phyloP scores from a whole-genome alignment of 306 rosid species.

The Styphnolobium japonicum region DNA sequence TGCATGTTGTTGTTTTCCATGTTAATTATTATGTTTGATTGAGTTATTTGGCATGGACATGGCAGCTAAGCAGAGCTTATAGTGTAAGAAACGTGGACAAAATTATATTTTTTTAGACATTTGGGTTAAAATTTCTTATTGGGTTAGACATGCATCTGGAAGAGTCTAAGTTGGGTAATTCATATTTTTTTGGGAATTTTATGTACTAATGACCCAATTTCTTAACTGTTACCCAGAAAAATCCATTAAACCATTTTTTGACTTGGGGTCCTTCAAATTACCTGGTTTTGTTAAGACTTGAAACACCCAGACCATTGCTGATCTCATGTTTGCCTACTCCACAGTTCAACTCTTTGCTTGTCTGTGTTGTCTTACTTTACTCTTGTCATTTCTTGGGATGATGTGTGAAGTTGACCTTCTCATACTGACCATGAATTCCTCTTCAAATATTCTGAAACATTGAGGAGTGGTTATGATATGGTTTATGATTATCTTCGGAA shows the following conservation, averaged over 20 bases:
- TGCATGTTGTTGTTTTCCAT: background rate
- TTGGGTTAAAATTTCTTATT: background rate
- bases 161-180: background rate
- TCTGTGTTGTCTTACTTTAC: background rate
- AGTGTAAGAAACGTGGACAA: background rate
- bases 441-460: too few relatives aligned
- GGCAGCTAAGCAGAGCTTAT: background rate
- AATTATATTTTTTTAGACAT: too few relatives aligned
- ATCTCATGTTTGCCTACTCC: background rate
- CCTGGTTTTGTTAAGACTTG: background rate
- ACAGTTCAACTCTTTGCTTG: background rate
- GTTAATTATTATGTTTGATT: slow-evolving; percentile 2
- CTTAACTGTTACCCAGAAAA: background rate
- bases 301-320: background rate
- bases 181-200: background rate
- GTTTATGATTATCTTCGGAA: too few relatives aligned
- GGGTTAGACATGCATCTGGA: background rate
- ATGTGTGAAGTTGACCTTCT: background rate
- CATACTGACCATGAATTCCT: too few relatives aligned
- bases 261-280: background rate
- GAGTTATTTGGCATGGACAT: slow-evolving; percentile 7
- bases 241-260: background rate
- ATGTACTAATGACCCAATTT: background rate
- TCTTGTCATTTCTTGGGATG: background rate
- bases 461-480: too few relatives aligned